These are phyloP conservation scores for Phaeosphaeriaceae sp. DNA, from an alignment of 2,329 filamentous ascomycete genomes.

Conservation along the genomic window DNA sequence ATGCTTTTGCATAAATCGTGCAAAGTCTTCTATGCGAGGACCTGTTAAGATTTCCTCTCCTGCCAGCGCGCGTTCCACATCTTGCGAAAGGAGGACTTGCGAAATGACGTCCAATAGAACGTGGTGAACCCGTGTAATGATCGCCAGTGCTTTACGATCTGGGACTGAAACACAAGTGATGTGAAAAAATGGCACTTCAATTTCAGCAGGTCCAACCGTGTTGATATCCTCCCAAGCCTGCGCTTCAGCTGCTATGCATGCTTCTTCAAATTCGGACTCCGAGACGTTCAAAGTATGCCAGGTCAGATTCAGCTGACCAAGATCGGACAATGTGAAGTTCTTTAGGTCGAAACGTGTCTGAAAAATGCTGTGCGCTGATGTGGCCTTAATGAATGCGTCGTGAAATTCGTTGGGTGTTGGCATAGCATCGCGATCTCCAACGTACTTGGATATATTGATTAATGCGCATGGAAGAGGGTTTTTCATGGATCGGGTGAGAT, in stretches of 20 bases:
- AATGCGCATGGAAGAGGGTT: slow-evolving; percentile 1
- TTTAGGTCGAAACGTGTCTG: slow-evolving; percentile 8
- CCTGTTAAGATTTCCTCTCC: slow-evolving; percentile 3
- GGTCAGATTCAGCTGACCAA: slow-evolving; percentile 8
- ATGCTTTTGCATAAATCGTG: slow-evolving; percentile 6
- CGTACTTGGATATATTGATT: slow-evolving; percentile 2
- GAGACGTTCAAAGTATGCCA: slow-evolving; percentile 6
- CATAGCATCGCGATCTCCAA: slow-evolving; percentile 1
- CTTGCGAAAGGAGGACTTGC: slow-evolving; percentile 1
- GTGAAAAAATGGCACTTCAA: slow-evolving; percentile 9
- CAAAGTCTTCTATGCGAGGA: slow-evolving; percentile 7
- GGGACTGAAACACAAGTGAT: slow-evolving; percentile 12
- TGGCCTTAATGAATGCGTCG: slow-evolving; percentile 1
- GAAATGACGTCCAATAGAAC: slow-evolving; percentile 8
- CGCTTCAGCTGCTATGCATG: slow-evolving; percentile 5
- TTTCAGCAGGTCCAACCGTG: not conserved
- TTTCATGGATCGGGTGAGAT: not conserved
- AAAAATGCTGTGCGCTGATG: slow-evolving; percentile 11
- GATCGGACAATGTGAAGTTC: not conserved
- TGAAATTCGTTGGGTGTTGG: slow-evolving; percentile 6
- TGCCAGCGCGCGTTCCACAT: slow-evolving; percentile 9
- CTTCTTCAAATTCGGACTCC: slow-evolving; percentile 6
- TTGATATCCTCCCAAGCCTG: slow-evolving; percentile 4
- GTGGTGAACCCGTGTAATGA: slow-evolving; percentile 9
- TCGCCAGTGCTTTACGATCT: slow-evolving; percentile 5